Conservation (phyloP, 768 basidiomycete species). For the Pulveroboletus sp. region DNA sequence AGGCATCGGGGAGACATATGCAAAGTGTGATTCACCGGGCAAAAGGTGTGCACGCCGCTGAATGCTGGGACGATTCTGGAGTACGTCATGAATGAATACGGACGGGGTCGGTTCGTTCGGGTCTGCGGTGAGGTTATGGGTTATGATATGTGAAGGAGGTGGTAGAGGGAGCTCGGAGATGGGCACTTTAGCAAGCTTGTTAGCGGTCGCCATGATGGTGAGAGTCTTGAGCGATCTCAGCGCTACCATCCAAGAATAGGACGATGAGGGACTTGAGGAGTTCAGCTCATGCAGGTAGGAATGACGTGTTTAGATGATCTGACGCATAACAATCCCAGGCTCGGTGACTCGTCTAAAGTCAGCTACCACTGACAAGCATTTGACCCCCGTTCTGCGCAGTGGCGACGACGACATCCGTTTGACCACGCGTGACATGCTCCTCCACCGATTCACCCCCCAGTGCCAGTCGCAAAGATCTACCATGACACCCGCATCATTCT, state of each 20-base stretch:
- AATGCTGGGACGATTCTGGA: constrained; percentile 50
- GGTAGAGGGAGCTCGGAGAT: constrained; percentile 48
- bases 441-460: no score
- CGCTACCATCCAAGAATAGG: constrained; percentile 16
- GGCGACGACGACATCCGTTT: no score
- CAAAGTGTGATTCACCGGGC: constrained; percentile 57
- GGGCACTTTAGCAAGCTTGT: constrained; percentile 25
- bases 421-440: no score
- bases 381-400: no score
- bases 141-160: constrained; percentile 36
- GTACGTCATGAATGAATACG: constrained; percentile 47
- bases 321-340: no score
- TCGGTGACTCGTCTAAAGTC: no score
- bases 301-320: no score
- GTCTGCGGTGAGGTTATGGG: constrained; percentile 57
- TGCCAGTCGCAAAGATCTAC: no score
- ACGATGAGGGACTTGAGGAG: background rate
- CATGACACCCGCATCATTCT: no score
- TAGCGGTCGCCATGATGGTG: constrained; percentile 13
- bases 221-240: constrained; percentile 5
- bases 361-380: no score
- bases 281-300: no score
- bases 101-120: constrained; percentile 46
- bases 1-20: constrained; percentile 80
- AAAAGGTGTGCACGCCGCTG: constrained; percentile 68